Evolutionary conservation across 139 green algal genomes (phyloP).

Genomic region (Pleodorina starrii): DNA sequence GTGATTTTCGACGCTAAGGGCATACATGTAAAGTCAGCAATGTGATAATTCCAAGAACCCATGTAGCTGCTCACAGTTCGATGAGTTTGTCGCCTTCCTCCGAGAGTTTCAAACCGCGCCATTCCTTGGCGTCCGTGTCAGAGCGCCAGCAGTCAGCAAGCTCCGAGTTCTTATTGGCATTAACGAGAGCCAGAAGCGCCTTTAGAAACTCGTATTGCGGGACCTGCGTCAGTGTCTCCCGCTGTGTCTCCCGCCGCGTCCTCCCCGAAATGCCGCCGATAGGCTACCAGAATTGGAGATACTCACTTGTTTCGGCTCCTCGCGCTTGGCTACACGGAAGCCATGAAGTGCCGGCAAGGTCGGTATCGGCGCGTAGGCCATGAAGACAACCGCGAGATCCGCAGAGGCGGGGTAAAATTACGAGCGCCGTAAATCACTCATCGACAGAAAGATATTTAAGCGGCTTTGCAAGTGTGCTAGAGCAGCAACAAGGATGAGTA

Average conservation of each 20-base stretch:
- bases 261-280: not conserved
- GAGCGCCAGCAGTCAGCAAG: not conserved
- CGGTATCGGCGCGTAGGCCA: slow-evolving; percentile 14
- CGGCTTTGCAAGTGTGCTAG: too few species aligned
- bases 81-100: slow-evolving; percentile 12
- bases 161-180: slow-evolving; percentile 2
- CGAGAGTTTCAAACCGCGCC: slow-evolving; percentile 22
- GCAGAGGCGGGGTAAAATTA: too few species aligned
- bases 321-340: not conserved
- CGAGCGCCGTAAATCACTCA: too few species aligned
- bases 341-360: slow-evolving; percentile 24
- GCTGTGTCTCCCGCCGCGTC: not conserved
- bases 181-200: not conserved
- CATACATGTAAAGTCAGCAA: not conserved
- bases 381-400: too few species aligned
- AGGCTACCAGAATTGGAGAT: not conserved
- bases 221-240: not conserved
- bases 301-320: not conserved
- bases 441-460: too few species aligned
- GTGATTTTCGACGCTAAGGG: not conserved
- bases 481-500: too few species aligned
- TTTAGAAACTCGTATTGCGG: not conserved
- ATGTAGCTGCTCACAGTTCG: slow-evolving; percentile 22
- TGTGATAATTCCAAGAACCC: not conserved
- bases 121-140: slow-evolving; percentile 1